phyloP scores from a whole-genome alignment of 805 yeast species.

The Helenozyma baotianmanensis region DNA sequence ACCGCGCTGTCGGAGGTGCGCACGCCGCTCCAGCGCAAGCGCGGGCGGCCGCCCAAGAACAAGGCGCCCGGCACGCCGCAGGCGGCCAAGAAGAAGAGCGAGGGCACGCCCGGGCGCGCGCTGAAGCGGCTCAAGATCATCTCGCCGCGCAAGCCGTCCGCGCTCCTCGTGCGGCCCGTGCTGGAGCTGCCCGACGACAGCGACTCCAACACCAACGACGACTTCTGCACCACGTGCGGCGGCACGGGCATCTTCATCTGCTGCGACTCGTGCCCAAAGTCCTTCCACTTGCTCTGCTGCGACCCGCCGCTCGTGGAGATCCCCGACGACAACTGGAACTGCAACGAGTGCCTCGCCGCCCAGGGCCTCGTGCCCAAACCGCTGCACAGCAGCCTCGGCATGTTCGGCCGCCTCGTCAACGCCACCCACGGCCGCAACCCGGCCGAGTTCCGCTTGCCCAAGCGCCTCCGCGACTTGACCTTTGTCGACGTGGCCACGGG shows the following conservation, averaged over 20 bases:
- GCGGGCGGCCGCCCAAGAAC: constrained; percentile 10
- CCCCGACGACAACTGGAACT: constrained; percentile 90
- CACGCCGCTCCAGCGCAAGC: constrained; percentile 12
- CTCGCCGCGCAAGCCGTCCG: constrained; percentile 28
- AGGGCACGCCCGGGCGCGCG: constrained; percentile 5
- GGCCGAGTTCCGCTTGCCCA: constrained; percentile 52
- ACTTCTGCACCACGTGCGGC: constrained; percentile 87
- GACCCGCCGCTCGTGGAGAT: constrained; percentile 83
- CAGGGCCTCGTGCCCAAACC: constrained; percentile 20
- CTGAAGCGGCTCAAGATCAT: constrained; percentile 24
- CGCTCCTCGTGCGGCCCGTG: constrained; percentile 14
- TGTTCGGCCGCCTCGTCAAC: constrained; percentile 55
- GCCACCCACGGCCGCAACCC: constrained; percentile 57
- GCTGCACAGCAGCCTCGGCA: constrained; percentile 37
- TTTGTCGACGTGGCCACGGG: constrained; percentile 72
- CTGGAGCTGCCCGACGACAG: constrained; percentile 9
- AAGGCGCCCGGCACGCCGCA: constrained; percentile 3
- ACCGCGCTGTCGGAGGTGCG: constrained; percentile 10
- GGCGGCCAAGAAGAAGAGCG: not conserved
- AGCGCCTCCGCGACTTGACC: constrained; percentile 53
- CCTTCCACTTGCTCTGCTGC: constrained; percentile 88
- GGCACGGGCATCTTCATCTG: constrained; percentile 86
- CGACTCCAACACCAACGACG: constrained; percentile 55
- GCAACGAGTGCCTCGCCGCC: constrained; percentile 65
- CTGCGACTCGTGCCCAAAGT: constrained; percentile 88